A percentile compares a stretch with the other conserved stretches of the same genome.
Evolutionary conservation across 2,329 filamentous ascomycete species (phyloP).

Genomic region (Penicillium concentricum): DNA sequence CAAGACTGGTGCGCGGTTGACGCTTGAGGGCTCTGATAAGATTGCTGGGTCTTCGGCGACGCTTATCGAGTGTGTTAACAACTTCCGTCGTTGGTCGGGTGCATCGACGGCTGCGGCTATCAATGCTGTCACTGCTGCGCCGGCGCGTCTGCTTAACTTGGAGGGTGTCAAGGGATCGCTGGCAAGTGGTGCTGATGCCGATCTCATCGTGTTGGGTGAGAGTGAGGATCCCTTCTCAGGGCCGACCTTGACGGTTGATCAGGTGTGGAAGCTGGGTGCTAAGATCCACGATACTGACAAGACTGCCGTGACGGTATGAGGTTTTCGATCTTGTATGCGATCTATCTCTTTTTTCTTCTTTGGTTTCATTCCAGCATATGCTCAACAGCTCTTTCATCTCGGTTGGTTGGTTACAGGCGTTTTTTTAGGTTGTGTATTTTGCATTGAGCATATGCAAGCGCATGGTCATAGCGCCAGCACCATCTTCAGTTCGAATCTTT

Average conservation of each 20-base stretch:
- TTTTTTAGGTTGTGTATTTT: neutral
- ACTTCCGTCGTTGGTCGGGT: constrained; percentile 44
- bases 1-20: constrained; percentile 65
- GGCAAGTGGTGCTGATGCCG: constrained; percentile 43
- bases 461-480: neutral
- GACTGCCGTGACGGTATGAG: constrained; percentile 4
- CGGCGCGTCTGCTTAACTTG: constrained; percentile 40
- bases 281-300: constrained; percentile 41
- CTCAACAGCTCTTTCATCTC: neutral
- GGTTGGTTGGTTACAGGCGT: constrained; percentile 1
- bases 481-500: neutral
- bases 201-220: constrained; percentile 42
- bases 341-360: neutral
- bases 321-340: neutral
- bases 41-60: constrained; percentile 67
- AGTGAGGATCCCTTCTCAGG: constrained; percentile 31
- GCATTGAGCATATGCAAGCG: constrained; percentile 4
- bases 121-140: constrained; percentile 41
- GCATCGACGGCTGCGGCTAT: constrained; percentile 41
- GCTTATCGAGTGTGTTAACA: constrained; percentile 46
- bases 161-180: constrained; percentile 41
- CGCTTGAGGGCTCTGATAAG: constrained; percentile 73
- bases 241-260: constrained; percentile 38
- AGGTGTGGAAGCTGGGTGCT: constrained; percentile 46
- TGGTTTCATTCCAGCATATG: neutral